phyloP scores from a whole-genome alignment of 768 basidiomycete genomes.

The Cytidiella melzeri region DNA sequence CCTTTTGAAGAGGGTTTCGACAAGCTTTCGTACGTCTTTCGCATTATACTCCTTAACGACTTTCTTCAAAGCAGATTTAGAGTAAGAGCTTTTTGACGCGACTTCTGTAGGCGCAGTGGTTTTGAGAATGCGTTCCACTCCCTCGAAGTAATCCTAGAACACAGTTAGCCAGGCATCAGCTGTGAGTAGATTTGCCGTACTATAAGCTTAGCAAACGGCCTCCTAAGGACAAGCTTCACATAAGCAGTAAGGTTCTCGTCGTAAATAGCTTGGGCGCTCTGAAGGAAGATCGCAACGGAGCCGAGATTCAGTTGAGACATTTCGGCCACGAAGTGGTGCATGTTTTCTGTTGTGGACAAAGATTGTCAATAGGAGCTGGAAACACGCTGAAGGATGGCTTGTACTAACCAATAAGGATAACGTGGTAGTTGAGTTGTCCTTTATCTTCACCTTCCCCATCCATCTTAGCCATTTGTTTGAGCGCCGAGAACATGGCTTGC shows the following conservation, averaged over 20 bases:
- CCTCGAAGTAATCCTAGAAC: conserved; percentile 88
- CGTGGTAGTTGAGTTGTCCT: conserved; percentile 93
- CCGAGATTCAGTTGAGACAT: conserved; percentile 63
- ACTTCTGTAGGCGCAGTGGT: conserved; percentile 76
- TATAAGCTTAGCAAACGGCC: conserved; percentile 82
- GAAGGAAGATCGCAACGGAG: conserved; percentile 56
- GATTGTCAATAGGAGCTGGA: too few relatives aligned
- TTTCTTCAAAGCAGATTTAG: conserved; percentile 72
- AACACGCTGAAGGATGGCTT: too few relatives aligned
- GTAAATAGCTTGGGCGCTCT: conserved; percentile 76
- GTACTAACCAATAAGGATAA: conserved; percentile 88
- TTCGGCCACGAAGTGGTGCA: conserved; percentile 90
- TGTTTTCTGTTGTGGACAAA: too few relatives aligned
- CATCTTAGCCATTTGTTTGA: conserved; percentile 95
- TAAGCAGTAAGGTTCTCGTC: conserved; percentile 87
- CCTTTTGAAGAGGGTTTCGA: conserved; percentile 82
- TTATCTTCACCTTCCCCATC: conserved; percentile 93
- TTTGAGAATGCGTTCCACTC: conserved; percentile 80
- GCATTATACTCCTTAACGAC: conserved; percentile 76
- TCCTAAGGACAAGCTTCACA: conserved; percentile 77
- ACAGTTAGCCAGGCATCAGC: neutral
- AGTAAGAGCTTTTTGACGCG: conserved; percentile 67
- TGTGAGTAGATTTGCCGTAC: conserved; percentile 39
- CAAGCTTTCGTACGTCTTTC: conserved; percentile 86
- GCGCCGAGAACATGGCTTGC: conserved; percentile 83